Conservation (phyloP, 1,284 basidiomycete genomes). For the Pholiota adiposa region DNA sequence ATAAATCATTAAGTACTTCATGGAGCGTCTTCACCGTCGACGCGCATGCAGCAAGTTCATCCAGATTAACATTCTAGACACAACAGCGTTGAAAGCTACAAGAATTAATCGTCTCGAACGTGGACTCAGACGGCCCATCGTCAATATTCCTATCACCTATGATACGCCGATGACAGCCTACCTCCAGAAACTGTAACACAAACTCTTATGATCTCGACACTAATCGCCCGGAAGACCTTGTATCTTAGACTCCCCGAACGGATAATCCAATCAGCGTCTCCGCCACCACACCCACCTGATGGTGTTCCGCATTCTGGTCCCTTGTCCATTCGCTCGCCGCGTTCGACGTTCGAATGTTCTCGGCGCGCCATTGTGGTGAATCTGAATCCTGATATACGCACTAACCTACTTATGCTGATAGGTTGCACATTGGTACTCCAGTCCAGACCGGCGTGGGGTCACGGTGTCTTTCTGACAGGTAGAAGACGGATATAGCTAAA, state of each 20-base stretch:
- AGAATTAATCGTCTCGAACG: not conserved
- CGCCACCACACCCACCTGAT: not conserved
- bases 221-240: too few species aligned
- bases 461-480: not conserved
- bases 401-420: not conserved
- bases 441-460: not conserved
- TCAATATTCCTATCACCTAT: not conserved
- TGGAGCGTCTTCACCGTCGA: too few species aligned
- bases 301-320: not conserved
- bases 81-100: not conserved
- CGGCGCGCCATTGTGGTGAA: not conserved
- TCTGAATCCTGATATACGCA: not conserved
- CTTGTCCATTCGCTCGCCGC: too few species aligned
- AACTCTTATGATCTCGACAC: not conserved
- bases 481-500: not conserved
- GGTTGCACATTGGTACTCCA: not conserved
- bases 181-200: not conserved
- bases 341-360: too few species aligned
- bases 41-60: not conserved
- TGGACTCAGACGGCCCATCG: not conserved
- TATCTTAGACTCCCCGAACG: too few species aligned
- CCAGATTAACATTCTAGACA: not conserved
- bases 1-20: too few species aligned
- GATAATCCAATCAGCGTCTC: not conserved
- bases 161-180: not conserved